Evolutionary conservation across 169 alveolate species (phyloP).

Genomic region (Sarcocystis neurona): DNA sequence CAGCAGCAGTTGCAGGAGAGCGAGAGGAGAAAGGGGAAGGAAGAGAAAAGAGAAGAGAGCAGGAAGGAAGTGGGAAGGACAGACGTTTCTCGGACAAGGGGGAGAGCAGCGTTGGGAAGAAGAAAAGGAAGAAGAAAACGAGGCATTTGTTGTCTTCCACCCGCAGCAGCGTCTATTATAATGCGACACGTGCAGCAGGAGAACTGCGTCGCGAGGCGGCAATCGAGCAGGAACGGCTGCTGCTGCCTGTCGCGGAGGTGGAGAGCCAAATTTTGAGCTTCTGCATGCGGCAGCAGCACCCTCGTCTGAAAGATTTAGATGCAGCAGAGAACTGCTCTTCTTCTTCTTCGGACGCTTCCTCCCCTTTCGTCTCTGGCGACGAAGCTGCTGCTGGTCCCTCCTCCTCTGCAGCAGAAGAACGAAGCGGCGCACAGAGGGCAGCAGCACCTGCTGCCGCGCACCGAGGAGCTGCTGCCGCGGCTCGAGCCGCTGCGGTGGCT

Average conservation of each 20-base stretch:
- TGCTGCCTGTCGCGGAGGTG: conserved; percentile 85
- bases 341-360: too few relatives aligned
- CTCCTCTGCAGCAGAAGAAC: neutral
- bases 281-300: conserved; percentile 52
- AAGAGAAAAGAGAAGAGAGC: too few relatives aligned
- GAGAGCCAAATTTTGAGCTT: conserved; percentile 52
- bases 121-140: too few relatives aligned
- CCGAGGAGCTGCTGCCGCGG: too few relatives aligned
- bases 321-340: conserved; percentile 28
- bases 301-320: conserved; percentile 22
- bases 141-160: too few relatives aligned
- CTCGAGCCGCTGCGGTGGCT: neutral
- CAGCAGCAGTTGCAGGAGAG: neutral
- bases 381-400: too few relatives aligned
- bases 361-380: neutral
- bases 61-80: too few relatives aligned
- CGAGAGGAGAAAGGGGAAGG: too few relatives aligned
- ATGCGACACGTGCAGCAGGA: conserved; percentile 4
- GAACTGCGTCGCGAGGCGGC: conserved; percentile 40
- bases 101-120: too few relatives aligned
- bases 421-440: neutral
- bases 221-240: conserved; percentile 76
- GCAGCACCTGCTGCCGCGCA: too few relatives aligned
- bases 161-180: conserved; percentile 14
- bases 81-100: too few relatives aligned